These are phyloP conservation scores for Teunomyces aglyptinius DNA, from an alignment of 805 yeast species.

Conservation along the genomic window DNA sequence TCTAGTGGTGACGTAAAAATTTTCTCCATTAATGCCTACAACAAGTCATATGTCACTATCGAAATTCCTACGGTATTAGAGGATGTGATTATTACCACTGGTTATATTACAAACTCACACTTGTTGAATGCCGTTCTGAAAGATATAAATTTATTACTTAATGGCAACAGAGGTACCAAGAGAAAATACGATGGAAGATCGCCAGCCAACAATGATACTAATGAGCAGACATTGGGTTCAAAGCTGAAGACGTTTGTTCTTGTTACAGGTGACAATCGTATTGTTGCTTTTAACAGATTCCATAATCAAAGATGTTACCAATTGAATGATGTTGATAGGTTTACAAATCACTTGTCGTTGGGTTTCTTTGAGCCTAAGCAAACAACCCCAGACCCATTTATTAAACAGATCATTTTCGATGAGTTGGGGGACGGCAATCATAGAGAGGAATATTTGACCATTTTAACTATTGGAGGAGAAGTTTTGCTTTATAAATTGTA, in stretches of 20 bases:
- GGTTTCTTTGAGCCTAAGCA: slow-evolving; percentile 50
- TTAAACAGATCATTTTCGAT: slow-evolving; percentile 64
- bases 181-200: slow-evolving; percentile 21
- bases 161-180: slow-evolving; percentile 27
- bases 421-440: slow-evolving; percentile 58
- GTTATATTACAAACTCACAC: slow-evolving; percentile 57
- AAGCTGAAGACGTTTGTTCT: slow-evolving; percentile 53
- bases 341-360: slow-evolving; percentile 42
- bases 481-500: slow-evolving; percentile 62
- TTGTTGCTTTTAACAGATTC: slow-evolving; percentile 60
- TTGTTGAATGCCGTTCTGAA: slow-evolving; percentile 43
- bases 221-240: slow-evolving; percentile 14
- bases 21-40: slow-evolving; percentile 40
- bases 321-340: slow-evolving; percentile 47
- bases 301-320: slow-evolving; percentile 54
- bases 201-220: slow-evolving; percentile 10
- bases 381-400: slow-evolving; percentile 66
- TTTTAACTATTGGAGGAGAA: slow-evolving; percentile 82
- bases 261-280: slow-evolving; percentile 75
- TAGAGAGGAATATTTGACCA: slow-evolving; percentile 62
- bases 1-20: slow-evolving; percentile 70
- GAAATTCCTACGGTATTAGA: slow-evolving; percentile 39
- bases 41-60: slow-evolving; percentile 31
- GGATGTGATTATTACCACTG: slow-evolving; percentile 63
- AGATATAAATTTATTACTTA: slow-evolving; percentile 27